Percentiles rank a stretch among this genome's conserved stretches.
Evolutionary conservation across 148 eudicot species (phyloP).

Genomic region (Fagopyrum tataricum): DNA sequence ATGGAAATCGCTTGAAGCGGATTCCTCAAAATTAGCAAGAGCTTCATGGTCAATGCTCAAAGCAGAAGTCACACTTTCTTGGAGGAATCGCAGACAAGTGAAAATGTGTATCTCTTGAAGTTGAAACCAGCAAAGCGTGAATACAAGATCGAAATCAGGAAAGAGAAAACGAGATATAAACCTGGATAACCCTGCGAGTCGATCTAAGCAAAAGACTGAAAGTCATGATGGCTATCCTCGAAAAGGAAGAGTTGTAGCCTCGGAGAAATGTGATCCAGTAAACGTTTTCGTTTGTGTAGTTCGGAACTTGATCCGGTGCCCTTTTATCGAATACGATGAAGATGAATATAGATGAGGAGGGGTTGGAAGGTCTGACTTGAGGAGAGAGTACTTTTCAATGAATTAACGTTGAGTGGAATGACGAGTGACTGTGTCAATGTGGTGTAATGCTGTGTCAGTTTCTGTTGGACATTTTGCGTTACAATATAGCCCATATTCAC

Average conservation of each 20-base stretch:
- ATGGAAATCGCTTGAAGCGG: neutral
- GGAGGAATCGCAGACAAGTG: neutral
- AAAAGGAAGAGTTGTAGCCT: neutral
- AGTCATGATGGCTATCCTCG: neutral
- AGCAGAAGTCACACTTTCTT: neutral
- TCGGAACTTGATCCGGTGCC: no score
- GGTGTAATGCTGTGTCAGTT: no score
- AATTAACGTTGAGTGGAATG: no score
- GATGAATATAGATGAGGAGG: no score
- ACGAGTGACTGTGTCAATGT: no score
- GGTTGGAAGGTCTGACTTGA: no score
- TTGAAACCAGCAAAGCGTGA: neutral
- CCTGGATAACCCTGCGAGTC: slow-evolving; percentile 12
- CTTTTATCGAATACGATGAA: no score
- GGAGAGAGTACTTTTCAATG: no score
- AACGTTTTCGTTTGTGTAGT: no score
- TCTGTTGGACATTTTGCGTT: no score
- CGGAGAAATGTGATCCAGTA: neutral
- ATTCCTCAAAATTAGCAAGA: neutral
- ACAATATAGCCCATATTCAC: no score
- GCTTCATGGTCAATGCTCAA: neutral
- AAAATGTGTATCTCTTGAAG: neutral
- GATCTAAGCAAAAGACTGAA: slow-evolving; percentile 9
- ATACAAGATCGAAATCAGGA: neutral
- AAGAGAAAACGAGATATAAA: neutral